Conservation (phyloP, 2,329 filamentous ascomycete species). For the Pyricularia pennisetigena region DNA sequence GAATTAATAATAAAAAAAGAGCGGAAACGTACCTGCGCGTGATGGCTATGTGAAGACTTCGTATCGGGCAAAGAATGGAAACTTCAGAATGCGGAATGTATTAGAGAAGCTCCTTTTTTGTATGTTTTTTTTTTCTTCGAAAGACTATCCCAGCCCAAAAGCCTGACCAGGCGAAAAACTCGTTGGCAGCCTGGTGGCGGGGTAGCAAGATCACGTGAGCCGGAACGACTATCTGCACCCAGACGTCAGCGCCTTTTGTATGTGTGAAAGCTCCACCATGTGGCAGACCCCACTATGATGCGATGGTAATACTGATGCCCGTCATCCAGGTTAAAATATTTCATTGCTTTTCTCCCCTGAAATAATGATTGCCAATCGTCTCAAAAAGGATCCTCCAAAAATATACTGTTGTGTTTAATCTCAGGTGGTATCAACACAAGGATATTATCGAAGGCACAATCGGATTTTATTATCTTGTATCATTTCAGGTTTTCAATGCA, state of each 20-base stretch:
- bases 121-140: neutral
- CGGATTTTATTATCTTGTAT: neutral
- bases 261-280: neutral
- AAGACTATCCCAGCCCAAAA: slow-evolving; percentile 2
- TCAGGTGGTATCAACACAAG: neutral
- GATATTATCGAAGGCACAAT: neutral
- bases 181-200: slow-evolving; percentile 2
- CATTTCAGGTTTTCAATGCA: neutral
- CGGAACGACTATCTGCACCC: neutral
- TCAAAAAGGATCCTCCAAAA: neutral
- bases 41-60: neutral
- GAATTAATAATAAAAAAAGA: neutral
- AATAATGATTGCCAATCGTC: neutral
- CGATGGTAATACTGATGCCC: neutral
- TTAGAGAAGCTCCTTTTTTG: neutral
- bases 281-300: neutral
- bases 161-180: slow-evolving; percentile 5
- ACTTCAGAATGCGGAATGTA: neutral
- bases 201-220: slow-evolving; percentile 1
- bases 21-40: neutral
- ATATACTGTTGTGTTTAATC: neutral
- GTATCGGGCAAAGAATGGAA: neutral
- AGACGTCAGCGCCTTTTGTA: neutral
- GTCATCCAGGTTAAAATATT: neutral
- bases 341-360: neutral